These are phyloP conservation scores for Lentinula detonsa DNA, from an alignment of 768 basidiomycete genomes.

Conservation along the genomic window DNA sequence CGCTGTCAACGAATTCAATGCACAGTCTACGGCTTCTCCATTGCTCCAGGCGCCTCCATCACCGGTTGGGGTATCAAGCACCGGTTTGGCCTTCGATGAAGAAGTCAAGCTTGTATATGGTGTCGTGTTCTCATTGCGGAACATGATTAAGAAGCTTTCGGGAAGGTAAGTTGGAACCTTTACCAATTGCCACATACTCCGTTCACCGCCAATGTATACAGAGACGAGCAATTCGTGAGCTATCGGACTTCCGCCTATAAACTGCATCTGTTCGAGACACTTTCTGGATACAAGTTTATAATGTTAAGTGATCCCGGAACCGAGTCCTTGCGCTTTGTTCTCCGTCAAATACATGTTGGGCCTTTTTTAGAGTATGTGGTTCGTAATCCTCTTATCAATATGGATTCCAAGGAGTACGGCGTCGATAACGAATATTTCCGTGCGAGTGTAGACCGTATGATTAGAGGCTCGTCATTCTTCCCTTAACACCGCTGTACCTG, in stretches of 20 bases:
- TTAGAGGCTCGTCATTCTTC: slow-evolving; percentile 53
- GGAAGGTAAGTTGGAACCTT: slow-evolving; percentile 49
- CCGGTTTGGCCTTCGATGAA: slow-evolving; percentile 87
- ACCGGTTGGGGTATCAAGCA: slow-evolving; percentile 30
- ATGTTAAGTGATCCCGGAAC: slow-evolving; percentile 85
- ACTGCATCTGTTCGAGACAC: slow-evolving; percentile 87
- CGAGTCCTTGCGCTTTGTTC: slow-evolving; percentile 75
- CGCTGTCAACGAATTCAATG: slow-evolving; percentile 42
- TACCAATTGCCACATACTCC: background rate
- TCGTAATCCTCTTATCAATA: slow-evolving; percentile 78
- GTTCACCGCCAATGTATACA: slow-evolving; percentile 18
- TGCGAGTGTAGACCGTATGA: slow-evolving; percentile 67
- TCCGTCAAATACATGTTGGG: slow-evolving; percentile 89
- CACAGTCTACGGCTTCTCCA: slow-evolving; percentile 28
- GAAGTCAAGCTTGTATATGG: slow-evolving; percentile 98
- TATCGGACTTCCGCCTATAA: slow-evolving; percentile 92
- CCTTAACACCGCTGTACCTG: slow-evolving; percentile 14
- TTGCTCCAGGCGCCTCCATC: slow-evolving; percentile 28
- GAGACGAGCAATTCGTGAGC: slow-evolving; percentile 87
- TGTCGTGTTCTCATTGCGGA: slow-evolving; percentile 82
- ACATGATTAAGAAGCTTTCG: slow-evolving; percentile 94
- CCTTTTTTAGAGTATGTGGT: slow-evolving; percentile 94
- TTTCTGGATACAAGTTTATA: slow-evolving; percentile 92
- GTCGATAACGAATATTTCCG: slow-evolving; percentile 94
- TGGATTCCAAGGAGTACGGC: slow-evolving; percentile 80